These are phyloP conservation scores for Epichloe hybrida DNA, from an alignment of 2,329 filamentous ascomycete genomes.

Conservation along the genomic window DNA sequence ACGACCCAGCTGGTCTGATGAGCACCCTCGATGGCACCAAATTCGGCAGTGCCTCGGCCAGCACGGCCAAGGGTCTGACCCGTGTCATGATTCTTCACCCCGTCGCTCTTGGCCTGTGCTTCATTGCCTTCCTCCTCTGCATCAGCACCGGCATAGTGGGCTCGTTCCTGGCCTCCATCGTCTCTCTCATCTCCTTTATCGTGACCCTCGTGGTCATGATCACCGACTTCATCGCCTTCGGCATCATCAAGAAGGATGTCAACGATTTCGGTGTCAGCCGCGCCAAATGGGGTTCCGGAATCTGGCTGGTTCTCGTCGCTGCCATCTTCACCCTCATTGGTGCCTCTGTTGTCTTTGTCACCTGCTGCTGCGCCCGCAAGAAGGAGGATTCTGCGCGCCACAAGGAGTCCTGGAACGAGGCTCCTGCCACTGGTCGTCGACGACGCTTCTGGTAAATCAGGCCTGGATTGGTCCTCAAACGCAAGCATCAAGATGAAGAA, in stretches of 20 bases:
- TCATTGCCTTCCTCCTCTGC: slow-evolving; percentile 44
- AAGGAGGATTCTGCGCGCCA: slow-evolving; percentile 15
- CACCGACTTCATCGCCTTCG: slow-evolving; percentile 45
- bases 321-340: slow-evolving; percentile 42
- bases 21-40: slow-evolving; percentile 20
- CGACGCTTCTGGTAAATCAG: slow-evolving; percentile 9
- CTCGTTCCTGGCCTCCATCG: slow-evolving; percentile 34
- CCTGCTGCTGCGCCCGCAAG: slow-evolving; percentile 42
- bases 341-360: slow-evolving; percentile 44
- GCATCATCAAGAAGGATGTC: slow-evolving; percentile 38
- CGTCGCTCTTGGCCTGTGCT: slow-evolving; percentile 41
- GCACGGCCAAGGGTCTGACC: slow-evolving; percentile 37
- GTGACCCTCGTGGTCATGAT: slow-evolving; percentile 35
- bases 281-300: slow-evolving; percentile 38
- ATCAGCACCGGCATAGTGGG: slow-evolving; percentile 38
- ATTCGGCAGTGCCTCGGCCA: slow-evolving; percentile 28
- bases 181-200: slow-evolving; percentile 37
- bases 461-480: neutral
- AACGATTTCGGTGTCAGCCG: slow-evolving; percentile 32
- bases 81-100: slow-evolving; percentile 50
- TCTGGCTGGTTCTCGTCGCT: slow-evolving; percentile 46
- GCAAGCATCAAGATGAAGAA: neutral
- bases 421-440: slow-evolving; percentile 3
- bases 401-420: slow-evolving; percentile 13
- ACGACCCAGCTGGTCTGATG: slow-evolving; percentile 37